Percentiles rank a stretch among this genome's conserved stretches.
phyloP scores from a whole-genome alignment of 306 rosid species.

The Ormosia emarginata region DNA sequence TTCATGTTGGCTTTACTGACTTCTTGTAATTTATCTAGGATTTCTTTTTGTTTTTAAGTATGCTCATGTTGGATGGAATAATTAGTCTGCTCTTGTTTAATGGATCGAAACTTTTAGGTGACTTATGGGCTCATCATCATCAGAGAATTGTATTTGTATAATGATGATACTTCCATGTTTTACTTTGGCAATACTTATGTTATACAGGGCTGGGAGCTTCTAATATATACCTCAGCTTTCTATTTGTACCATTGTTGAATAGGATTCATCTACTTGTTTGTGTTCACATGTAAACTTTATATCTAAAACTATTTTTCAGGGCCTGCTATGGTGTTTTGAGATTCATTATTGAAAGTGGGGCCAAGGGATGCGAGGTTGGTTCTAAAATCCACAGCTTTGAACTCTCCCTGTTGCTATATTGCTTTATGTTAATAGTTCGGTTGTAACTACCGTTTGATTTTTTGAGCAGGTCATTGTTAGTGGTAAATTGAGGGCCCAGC shows the following conservation, averaged over 20 bases:
- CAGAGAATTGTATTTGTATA: not conserved
- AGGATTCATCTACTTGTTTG: not conserved
- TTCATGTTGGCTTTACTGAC: not conserved
- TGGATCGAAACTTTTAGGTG: not conserved
- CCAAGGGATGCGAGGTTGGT: constrained; percentile 75
- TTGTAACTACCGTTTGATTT: not conserved
- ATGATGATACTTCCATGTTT: too few relatives aligned
- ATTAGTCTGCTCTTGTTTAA: not conserved
- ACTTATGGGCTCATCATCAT: not conserved
- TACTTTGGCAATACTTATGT: not conserved
- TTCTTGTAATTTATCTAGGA: not conserved
- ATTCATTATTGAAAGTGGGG: constrained; percentile 80
- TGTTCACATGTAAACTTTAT: not conserved
- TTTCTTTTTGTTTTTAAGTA: not conserved
- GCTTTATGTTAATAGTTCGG: not conserved
- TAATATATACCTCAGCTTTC: not conserved
- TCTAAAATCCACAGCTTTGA: not conserved
- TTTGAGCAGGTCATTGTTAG: constrained; percentile 70
- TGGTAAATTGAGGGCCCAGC: constrained; percentile 86
- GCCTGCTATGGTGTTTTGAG: constrained; percentile 86
- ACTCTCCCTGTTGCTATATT: not conserved
- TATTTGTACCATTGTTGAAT: not conserved
- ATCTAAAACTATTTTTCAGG: constrained; percentile 24
- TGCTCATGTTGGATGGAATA: too few relatives aligned
- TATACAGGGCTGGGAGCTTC: not conserved